Conservation (phyloP, 2,329 filamentous ascomycete genomes). For the Exophiala spinifera region DNA sequence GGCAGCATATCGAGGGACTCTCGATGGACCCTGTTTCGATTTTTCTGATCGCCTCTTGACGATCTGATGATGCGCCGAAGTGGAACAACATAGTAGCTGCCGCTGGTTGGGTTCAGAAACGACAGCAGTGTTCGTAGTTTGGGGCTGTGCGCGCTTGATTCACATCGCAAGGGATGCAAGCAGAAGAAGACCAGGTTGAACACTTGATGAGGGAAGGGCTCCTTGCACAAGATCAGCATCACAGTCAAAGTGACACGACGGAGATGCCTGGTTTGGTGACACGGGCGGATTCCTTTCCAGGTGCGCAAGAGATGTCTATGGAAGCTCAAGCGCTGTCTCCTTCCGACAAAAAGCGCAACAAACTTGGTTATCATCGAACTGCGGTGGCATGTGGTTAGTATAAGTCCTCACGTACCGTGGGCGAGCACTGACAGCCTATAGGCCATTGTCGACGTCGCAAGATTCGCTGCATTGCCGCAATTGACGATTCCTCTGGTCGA, state of each 20-base stretch:
- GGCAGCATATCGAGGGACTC: not conserved
- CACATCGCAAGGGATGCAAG: slow-evolving; percentile 14
- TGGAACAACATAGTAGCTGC: not conserved
- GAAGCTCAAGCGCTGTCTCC: slow-evolving; percentile 38
- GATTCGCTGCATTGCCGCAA: slow-evolving; percentile 80
- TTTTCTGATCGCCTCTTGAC: not conserved
- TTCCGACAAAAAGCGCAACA: slow-evolving; percentile 75
- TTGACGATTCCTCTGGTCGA: slow-evolving; percentile 68
- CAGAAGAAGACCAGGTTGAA: slow-evolving; percentile 13
- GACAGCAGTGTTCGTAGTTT: not conserved
- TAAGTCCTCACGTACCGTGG: not conserved
- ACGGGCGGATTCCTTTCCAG: slow-evolving; percentile 47
- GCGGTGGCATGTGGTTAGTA: slow-evolving; percentile 92
- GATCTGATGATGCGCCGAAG: slow-evolving; percentile 10
- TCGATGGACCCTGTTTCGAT: slow-evolving; percentile 3
- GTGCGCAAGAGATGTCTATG: slow-evolving; percentile 42
- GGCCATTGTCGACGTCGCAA: slow-evolving; percentile 90
- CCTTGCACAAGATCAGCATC: slow-evolving; percentile 2
- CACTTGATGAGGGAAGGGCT: slow-evolving; percentile 1
- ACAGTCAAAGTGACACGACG: slow-evolving; percentile 2
- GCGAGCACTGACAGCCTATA: slow-evolving; percentile 39
- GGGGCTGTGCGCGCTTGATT: too few species aligned
- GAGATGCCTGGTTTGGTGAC: slow-evolving; percentile 32
- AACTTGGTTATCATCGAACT: slow-evolving; percentile 90
- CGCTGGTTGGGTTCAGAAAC: not conserved